These are phyloP conservation scores for Neonectria faginata DNA, from an alignment of 2,329 filamentous ascomycete species.

Conservation along the genomic window DNA sequence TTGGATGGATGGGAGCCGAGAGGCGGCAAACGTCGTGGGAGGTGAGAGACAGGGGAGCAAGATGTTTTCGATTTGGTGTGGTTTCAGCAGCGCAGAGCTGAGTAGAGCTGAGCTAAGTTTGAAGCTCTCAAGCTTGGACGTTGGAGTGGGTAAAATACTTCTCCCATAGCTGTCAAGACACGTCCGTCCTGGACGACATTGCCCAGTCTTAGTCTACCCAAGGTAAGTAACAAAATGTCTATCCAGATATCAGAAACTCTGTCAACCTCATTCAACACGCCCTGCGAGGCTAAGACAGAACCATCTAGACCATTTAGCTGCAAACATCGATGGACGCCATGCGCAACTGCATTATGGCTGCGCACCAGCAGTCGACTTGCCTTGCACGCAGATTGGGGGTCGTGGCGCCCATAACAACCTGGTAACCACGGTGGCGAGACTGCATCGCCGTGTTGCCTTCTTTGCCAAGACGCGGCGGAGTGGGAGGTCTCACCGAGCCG, in stretches of 20 bases:
- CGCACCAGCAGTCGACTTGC: slow-evolving; percentile 6
- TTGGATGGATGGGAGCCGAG: slow-evolving; percentile 15
- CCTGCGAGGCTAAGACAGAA: slow-evolving; percentile 8
- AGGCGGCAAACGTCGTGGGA: slow-evolving; percentile 10
- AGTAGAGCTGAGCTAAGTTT: background rate
- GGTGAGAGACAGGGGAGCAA: slow-evolving; percentile 17
- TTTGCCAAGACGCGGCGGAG: no score
- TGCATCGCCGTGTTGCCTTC: background rate
- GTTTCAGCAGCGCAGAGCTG: slow-evolving; percentile 28
- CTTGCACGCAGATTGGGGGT: slow-evolving; percentile 9
- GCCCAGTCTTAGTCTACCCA: background rate
- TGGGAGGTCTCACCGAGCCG: background rate
- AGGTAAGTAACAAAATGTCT: background rate
- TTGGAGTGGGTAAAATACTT: slow-evolving; percentile 6
- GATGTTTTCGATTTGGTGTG: slow-evolving; percentile 25
- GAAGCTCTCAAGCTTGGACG: slow-evolving; percentile 9
- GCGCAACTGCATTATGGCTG: background rate
- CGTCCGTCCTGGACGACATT: background rate
- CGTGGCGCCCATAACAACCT: background rate
- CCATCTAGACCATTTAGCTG: slow-evolving; percentile 15
- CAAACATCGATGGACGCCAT: slow-evolving; percentile 11
- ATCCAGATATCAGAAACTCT: background rate
- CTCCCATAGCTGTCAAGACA: no score
- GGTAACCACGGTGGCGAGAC: background rate
- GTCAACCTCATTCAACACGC: background rate